phyloP scores from a whole-genome alignment of 1,139 yeast genomes.

The Saccharomycopsis phalli region DNA sequence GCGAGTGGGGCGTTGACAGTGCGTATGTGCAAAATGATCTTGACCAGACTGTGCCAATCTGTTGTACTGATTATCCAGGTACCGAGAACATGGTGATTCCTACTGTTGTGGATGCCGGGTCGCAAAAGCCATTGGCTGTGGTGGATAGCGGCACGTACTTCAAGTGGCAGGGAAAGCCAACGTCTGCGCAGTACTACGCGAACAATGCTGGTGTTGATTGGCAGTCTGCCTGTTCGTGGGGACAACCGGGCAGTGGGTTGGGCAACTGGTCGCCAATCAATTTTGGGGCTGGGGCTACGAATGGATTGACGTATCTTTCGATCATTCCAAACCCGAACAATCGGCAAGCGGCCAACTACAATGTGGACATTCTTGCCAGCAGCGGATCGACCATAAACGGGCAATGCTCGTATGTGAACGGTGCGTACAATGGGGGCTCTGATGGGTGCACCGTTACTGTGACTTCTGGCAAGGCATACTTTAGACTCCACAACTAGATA shows the following conservation, averaged over 20 bases:
- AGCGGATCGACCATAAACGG: constrained; percentile 52
- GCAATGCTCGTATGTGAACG: constrained; percentile 71
- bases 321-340: constrained; percentile 95
- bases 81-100: constrained; percentile 97
- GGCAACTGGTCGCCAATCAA: constrained; percentile 99
- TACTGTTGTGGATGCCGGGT: constrained; percentile 68
- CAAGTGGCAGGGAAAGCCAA: constrained; percentile 71
- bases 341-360: constrained; percentile 66
- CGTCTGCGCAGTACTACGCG: constrained; percentile 94
- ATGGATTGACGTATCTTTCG: constrained; percentile 77
- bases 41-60: constrained; percentile 63
- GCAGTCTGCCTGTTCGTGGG: constrained; percentile 93
- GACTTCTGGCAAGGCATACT: constrained; percentile 68
- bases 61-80: constrained; percentile 99
- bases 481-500: constrained; percentile 26
- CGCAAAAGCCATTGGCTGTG: constrained; percentile 57
- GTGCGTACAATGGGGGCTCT: constrained; percentile 60
- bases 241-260: constrained; percentile 62
- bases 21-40: constrained; percentile 64
- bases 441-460: constrained; percentile 96
- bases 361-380: constrained; percentile 72
- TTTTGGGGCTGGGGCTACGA: constrained; percentile 83
- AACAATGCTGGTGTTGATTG: constrained; percentile 90
- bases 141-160: constrained; percentile 73
- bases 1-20: constrained; percentile 73